These are phyloP conservation scores for Aspergillus sp. DNA, from an alignment of 2,329 filamentous ascomycete species.

Conservation along the genomic window DNA sequence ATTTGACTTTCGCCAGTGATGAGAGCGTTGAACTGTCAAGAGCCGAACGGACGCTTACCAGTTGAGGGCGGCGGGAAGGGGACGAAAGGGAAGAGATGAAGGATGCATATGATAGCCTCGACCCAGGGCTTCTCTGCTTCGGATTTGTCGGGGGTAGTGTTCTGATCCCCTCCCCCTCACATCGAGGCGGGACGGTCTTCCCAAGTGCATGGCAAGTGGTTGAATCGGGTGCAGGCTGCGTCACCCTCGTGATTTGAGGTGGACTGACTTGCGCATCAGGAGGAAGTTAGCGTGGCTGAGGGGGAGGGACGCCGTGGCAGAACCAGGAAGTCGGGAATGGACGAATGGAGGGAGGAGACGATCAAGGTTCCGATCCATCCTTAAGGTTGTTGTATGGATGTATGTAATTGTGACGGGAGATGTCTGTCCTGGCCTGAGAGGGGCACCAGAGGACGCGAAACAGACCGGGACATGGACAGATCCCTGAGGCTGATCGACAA, in stretches of 20 bases:
- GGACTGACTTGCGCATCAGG: constrained; percentile 6
- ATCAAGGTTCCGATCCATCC: constrained; percentile 5
- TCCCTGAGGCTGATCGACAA: constrained; percentile 33
- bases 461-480: constrained; percentile 23
- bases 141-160: background rate
- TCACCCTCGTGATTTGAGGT: constrained; percentile 19
- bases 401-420: background rate
- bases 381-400: background rate
- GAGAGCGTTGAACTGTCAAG: background rate
- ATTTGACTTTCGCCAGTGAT: background rate
- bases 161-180: constrained; percentile 15
- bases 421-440: constrained; percentile 3
- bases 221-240: constrained; percentile 15
- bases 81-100: background rate
- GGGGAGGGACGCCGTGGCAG: constrained; percentile 10
- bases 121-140: background rate
- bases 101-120: constrained; percentile 16
- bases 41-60: background rate
- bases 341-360: constrained; percentile 7
- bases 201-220: constrained; percentile 15
- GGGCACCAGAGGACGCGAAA: constrained; percentile 11
- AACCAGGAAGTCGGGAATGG: constrained; percentile 11
- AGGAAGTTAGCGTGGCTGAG: constrained; percentile 14
- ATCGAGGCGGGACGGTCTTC: constrained; percentile 7
- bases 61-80: too few species aligned